Evolutionary conservation across 257 asterid species (phyloP).

Genomic region (Handroanthus guayacan): DNA sequence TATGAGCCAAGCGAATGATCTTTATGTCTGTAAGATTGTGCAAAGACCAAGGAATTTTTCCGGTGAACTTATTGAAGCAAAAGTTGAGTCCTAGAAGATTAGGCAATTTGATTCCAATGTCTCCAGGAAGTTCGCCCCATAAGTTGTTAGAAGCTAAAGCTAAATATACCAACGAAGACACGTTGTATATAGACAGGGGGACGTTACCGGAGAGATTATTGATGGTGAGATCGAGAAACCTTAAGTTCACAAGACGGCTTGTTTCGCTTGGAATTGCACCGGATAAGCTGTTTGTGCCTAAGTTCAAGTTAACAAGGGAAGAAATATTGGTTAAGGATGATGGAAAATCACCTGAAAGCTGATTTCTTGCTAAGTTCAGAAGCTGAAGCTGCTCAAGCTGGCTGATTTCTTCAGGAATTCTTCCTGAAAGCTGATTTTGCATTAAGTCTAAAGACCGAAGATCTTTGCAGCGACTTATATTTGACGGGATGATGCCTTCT

Average conservation of each 20-base stretch:
- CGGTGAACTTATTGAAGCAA: constrained; percentile 63
- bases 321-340: constrained; percentile 48
- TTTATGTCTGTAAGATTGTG: constrained; percentile 65
- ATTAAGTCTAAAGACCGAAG: constrained; percentile 47
- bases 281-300: constrained; percentile 44
- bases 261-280: constrained; percentile 51
- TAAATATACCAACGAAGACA: constrained; percentile 47
- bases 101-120: constrained; percentile 56
- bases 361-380: constrained; percentile 53
- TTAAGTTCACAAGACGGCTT: constrained; percentile 44
- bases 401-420: constrained; percentile 47
- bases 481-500: constrained; percentile 48
- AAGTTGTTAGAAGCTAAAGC: constrained; percentile 44
- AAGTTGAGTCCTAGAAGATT: constrained; percentile 55
- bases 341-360: constrained; percentile 57
- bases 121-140: constrained; percentile 54
- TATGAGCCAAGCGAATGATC: constrained; percentile 56
- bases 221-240: constrained; percentile 56
- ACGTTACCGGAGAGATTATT: constrained; percentile 57
- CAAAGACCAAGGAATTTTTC: constrained; percentile 63
- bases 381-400: constrained; percentile 45
- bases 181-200: constrained; percentile 52
- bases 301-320: constrained; percentile 40
- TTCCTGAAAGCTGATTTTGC: constrained; percentile 57
- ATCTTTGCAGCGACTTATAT: constrained; percentile 46